Percentiles rank a stretch among this genome's conserved stretches.
These are phyloP conservation scores for Plectosphaerella cucumerina DNA, from an alignment of 2,329 filamentous ascomycete species.

Conservation along the genomic window DNA sequence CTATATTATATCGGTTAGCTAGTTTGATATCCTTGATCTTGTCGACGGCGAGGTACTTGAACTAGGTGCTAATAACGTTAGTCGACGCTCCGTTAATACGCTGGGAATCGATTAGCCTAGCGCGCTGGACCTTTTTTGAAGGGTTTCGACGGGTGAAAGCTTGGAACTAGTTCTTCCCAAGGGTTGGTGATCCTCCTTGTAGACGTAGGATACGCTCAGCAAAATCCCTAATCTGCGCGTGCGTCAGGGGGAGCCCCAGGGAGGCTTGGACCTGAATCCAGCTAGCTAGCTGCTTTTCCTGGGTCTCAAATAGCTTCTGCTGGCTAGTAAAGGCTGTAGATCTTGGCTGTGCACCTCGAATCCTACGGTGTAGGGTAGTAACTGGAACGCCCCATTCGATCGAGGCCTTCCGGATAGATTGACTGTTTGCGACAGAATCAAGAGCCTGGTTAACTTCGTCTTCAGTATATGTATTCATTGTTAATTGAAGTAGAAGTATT, in stretches of 20 bases:
- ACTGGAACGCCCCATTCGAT: too few species aligned
- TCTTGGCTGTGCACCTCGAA: background rate
- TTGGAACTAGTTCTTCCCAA: background rate
- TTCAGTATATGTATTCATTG: background rate
- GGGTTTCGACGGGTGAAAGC: background rate
- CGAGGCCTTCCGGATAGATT: background rate
- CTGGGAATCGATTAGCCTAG: background rate
- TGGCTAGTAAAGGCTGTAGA: background rate
- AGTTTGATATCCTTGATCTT: background rate
- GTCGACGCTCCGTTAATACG: background rate
- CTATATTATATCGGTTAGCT: background rate
- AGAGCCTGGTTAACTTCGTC: background rate
- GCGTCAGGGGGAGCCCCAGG: too few species aligned
- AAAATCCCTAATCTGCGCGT: too few species aligned
- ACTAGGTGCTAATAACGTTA: background rate
- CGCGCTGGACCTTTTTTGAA: background rate
- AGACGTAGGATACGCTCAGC: too few species aligned
- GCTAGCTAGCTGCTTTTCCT: too few species aligned
- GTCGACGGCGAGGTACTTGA: background rate
- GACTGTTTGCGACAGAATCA: background rate
- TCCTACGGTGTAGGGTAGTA: background rate
- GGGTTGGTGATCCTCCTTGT: background rate
- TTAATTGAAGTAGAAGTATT: background rate
- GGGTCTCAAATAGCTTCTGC: background rate
- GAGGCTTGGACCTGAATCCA: too few species aligned